phyloP scores from a whole-genome alignment of 371 early-diverging fungal genomes.

The Mucor saturninus region DNA sequence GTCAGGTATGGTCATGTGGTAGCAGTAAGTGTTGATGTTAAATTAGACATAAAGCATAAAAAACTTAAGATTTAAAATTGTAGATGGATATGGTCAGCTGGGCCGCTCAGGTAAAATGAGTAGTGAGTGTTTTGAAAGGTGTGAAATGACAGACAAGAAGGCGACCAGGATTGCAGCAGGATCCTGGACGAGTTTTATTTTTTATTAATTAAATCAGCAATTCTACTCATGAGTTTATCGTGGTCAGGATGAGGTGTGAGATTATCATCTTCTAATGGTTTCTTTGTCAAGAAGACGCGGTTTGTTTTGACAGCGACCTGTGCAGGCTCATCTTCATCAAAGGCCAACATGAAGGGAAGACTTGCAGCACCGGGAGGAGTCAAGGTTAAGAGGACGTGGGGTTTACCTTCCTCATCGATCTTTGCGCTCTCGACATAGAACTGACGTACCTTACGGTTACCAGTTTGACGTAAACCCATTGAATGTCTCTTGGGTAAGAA shows the following conservation, averaged over 20 bases:
- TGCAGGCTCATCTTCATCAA: conserved; percentile 26
- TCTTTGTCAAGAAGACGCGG: conserved; percentile 33
- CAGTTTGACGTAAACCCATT: conserved; percentile 28
- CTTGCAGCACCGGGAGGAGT: conserved; percentile 26
- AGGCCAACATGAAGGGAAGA: conserved; percentile 20
- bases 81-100: conserved; percentile 43
- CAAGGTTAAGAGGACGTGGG: conserved; percentile 52
- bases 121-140: too few relatives aligned
- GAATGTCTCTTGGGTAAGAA: conserved; percentile 48
- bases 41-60: too few relatives aligned
- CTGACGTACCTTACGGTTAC: conserved; percentile 51
- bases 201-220: conserved; percentile 20
- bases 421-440: conserved; percentile 70
- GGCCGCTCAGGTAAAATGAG: not conserved
- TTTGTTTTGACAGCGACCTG: conserved; percentile 1
- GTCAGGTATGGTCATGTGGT: conserved; percentile 45
- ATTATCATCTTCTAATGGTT: conserved; percentile 16
- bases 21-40: conserved; percentile 28
- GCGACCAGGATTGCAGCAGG: conserved; percentile 32
- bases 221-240: conserved; percentile 28
- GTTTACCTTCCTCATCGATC: conserved; percentile 66
- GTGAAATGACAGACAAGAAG: not conserved
- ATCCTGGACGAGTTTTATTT: conserved; percentile 37
- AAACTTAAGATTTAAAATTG: not conserved
- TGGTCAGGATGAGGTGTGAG: conserved; percentile 26